phyloP scores from a whole-genome alignment of 148 eudicot genomes.

The Heliamphora exappendiculata region DNA sequence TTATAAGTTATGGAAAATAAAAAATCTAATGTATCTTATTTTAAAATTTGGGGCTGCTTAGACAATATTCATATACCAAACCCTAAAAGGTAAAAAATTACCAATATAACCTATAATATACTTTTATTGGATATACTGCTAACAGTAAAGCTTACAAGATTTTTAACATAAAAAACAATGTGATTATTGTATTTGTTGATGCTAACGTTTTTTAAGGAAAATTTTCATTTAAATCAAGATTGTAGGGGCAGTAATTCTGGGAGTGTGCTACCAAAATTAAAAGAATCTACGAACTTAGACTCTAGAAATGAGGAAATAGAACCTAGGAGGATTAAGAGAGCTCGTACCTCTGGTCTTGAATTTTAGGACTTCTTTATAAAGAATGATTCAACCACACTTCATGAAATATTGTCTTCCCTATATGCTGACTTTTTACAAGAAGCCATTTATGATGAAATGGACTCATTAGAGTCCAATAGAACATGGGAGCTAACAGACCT shows the following conservation, averaged over 20 bases:
- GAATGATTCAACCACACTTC: not conserved
- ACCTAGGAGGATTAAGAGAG: not conserved
- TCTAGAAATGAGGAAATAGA: not conserved
- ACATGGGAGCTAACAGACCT: not conserved
- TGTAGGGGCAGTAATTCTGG: not conserved
- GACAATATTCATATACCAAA: no score
- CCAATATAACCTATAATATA: no score
- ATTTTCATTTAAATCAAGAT: no score
- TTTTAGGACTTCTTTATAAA: not conserved
- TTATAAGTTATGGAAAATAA: no score
- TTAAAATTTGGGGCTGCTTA: no score
- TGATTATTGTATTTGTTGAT: not conserved
- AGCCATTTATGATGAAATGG: not conserved
- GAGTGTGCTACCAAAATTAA: not conserved
- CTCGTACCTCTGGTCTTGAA: not conserved
- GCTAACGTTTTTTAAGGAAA: not conserved
- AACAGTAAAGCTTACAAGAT: no score
- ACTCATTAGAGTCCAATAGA: conserved; percentile 1
- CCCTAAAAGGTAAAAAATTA: no score
- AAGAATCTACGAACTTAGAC: not conserved
- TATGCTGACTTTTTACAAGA: no score
- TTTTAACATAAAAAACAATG: not conserved
- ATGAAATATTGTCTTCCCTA: no score
- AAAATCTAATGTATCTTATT: no score
- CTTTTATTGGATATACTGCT: no score